phyloP scores from a whole-genome alignment of 2,329 filamentous ascomycete species.

The Nemania bipapillata region DNA sequence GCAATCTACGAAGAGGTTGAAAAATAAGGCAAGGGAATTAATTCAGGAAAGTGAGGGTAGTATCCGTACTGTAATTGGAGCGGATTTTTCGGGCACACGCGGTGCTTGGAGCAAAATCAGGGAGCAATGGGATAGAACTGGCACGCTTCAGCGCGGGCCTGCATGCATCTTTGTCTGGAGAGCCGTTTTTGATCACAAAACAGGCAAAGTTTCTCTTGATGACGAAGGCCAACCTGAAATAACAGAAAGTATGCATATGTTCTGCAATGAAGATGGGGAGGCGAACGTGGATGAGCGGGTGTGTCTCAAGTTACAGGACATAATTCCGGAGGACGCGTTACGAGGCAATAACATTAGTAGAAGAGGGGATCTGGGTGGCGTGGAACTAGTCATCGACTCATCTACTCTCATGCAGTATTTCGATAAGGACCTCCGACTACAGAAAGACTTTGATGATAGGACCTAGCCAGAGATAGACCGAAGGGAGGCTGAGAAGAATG shows the following conservation, averaged over 20 bases:
- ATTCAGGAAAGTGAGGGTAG: slow-evolving; percentile 9
- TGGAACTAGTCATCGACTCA: slow-evolving; percentile 16
- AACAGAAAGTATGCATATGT: slow-evolving; percentile 9
- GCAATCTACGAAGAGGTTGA: slow-evolving; percentile 2
- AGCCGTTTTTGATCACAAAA: slow-evolving; percentile 15
- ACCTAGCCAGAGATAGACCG: neutral
- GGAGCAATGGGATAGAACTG: slow-evolving; percentile 15
- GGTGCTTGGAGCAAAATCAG: slow-evolving; percentile 13
- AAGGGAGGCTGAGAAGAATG: neutral
- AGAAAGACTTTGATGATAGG: neutral
- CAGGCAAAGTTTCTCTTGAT: slow-evolving; percentile 7
- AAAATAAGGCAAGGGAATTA: slow-evolving; percentile 7
- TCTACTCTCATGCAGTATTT: slow-evolving; percentile 4
- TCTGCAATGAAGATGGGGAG: slow-evolving; percentile 10
- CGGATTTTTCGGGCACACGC: slow-evolving; percentile 13
- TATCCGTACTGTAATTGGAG: slow-evolving; percentile 17
- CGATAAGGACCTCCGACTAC: neutral
- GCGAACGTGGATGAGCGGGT: slow-evolving; percentile 2
- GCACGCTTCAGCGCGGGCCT: neutral
- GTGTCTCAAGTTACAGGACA: slow-evolving; percentile 5
- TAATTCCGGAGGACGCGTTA: slow-evolving; percentile 6
- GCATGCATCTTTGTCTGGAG: slow-evolving; percentile 12
- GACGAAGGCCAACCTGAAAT: slow-evolving; percentile 14
- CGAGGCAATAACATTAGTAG: neutral
- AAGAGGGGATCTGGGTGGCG: neutral